Evolutionary conservation across 805 yeast genomes (phyloP), one percentile per base, ranked within the genome.

Genomic region (Candida patagonica): DNA sequence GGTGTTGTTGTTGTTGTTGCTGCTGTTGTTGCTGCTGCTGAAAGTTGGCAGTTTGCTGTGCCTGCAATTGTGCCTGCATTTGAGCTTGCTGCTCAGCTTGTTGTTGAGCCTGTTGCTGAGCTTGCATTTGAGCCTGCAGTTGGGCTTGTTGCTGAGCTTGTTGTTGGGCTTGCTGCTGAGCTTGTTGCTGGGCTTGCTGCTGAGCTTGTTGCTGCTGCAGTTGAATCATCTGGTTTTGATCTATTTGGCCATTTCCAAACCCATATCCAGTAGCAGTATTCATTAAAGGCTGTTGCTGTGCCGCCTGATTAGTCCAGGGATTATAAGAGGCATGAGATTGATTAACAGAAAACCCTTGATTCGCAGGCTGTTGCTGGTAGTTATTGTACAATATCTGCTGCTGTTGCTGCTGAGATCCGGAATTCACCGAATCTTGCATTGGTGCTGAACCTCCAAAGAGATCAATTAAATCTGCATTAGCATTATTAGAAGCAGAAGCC

Each of bases 401-500:
- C 39, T 29, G 57, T 26, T 42, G 54, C 42, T 31, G 46, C 35
- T 44, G 45, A 12, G 24, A 30, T 35, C 26, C 38, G 24, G 29
- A 13, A 21, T n/a, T n/a, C 15, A 22, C 38, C 16, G 36, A 13
- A 21, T 44, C 45, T 31, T 44, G 47, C 41, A 36, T 37, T 15
- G 35, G 42, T 23, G 33, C 15, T 5, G 37, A 20, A 9, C 37
- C 45, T 13, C 42, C 94, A 61, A 84, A 83, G 41, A 84, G 62
- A 54, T 84, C 95, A 38, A 84, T 78, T 46, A 84, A 63, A 59
- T 84, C 94, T 7, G 25, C 35, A 19, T 32, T 10, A 9, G 32
- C 32, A 13, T 29, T 13, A 8, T 29, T 16, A 4, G 29, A 53
- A 42, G 30, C 43, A 43, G 33, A 44, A 37, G 26, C 39, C 3